phyloP scores from a whole-genome alignment of 495 filamentous ascomycete genomes.

The Beverwykella pulmonaria region DNA sequence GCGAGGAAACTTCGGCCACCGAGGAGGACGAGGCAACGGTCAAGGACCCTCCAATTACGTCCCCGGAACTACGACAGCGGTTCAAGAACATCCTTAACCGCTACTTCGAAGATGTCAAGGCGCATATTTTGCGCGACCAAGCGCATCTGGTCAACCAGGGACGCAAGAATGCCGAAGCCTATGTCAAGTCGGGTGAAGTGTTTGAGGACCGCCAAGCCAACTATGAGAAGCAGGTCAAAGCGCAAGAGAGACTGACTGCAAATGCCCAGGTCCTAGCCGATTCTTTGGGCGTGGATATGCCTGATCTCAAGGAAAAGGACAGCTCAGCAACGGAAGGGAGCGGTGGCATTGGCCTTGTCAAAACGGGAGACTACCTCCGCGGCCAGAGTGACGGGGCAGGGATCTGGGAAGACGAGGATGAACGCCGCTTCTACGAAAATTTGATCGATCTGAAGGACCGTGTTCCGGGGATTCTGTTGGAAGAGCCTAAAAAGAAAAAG shows the following conservation, averaged over 20 bases:
- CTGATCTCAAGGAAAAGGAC: conserved; percentile 82
- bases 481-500: conserved; percentile 96
- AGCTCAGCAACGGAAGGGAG: conserved; percentile 62
- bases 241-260: conserved; percentile 83
- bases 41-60: conserved; percentile 72
- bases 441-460: conserved; percentile 93
- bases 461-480: conserved; percentile 88
- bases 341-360: conserved; percentile 87
- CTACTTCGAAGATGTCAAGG: conserved; percentile 92
- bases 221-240: conserved; percentile 89
- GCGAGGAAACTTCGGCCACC: conserved; percentile 52
- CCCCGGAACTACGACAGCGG: conserved; percentile 76
- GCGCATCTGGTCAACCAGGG: conserved; percentile 79
- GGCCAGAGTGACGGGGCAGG: conserved; percentile 90
- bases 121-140: conserved; percentile 86
- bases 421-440: conserved; percentile 97
- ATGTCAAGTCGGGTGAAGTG: conserved; percentile 97
- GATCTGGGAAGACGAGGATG: conserved; percentile 99
- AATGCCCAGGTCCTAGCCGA: conserved; percentile 93
- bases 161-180: conserved; percentile 94
- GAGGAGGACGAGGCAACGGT: conserved; percentile 49
- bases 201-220: conserved; percentile 97
- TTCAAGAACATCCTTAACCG: conserved; percentile 86
- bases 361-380: conserved; percentile 88
- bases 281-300: conserved; percentile 89